phyloP scores from a whole-genome alignment of 2,329 filamentous ascomycete species.

The Fusarium udum region DNA sequence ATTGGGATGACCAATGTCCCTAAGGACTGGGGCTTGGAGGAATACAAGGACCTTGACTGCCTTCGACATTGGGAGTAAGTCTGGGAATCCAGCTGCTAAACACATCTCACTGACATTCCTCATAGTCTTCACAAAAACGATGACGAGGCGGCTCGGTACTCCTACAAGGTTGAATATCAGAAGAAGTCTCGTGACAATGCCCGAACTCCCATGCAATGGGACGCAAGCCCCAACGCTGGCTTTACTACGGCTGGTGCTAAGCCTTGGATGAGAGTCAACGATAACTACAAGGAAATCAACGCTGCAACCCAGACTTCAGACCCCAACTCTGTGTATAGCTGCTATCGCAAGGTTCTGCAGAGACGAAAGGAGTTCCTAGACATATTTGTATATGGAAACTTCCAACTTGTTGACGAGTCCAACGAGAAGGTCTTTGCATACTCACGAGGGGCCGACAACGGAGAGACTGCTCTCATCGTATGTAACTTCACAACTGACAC shows the following conservation, averaged over 20 bases:
- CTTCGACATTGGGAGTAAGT: conserved; percentile 61
- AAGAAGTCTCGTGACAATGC: conserved; percentile 74
- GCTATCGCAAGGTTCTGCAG: conserved; percentile 68
- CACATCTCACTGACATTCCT: background rate
- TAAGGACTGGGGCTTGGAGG: conserved; percentile 66
- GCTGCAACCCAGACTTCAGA: conserved; percentile 63
- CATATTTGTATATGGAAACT: conserved; percentile 73
- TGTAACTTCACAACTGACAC: conserved; percentile 51
- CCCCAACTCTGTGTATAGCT: conserved; percentile 63
- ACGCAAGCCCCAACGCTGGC: conserved; percentile 66
- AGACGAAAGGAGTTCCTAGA: conserved; percentile 69
- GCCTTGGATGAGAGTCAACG: conserved; percentile 78
- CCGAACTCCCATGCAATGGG: conserved; percentile 78
- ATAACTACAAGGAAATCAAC: conserved; percentile 70
- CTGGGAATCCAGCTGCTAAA: background rate
- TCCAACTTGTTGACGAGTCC: conserved; percentile 50
- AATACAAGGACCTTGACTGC: conserved; percentile 75
- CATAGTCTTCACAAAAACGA: conserved; percentile 51
- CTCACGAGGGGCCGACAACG: conserved; percentile 45
- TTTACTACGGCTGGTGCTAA: conserved; percentile 64
- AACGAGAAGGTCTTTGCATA: conserved; percentile 53
- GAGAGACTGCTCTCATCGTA: conserved; percentile 48
- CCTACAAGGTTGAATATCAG: conserved; percentile 58
- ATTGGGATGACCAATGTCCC: conserved; percentile 74
- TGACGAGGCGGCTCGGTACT: conserved; percentile 51